A percentile compares a stretch with the other conserved stretches of the same genome.
These are phyloP conservation scores for Rauvolfia tetraphylla DNA, from an alignment of 257 asterid species.

Conservation along the genomic window DNA sequence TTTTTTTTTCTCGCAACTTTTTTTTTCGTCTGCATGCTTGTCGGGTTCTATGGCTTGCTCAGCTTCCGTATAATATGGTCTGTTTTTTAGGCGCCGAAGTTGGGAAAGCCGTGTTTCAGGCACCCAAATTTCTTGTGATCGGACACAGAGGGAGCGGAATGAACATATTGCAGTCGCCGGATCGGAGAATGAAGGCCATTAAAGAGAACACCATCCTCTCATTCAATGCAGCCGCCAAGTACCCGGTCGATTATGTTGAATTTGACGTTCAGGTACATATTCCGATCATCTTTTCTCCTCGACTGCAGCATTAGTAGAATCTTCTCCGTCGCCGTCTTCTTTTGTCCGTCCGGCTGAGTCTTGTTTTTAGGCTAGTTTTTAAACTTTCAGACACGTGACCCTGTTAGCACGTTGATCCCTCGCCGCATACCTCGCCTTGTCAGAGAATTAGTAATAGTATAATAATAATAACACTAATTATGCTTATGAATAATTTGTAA, in stretches of 20 bases:
- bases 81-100: slow-evolving; percentile 35
- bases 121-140: slow-evolving; percentile 66
- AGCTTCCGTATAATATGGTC: background rate
- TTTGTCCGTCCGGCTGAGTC: background rate
- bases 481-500: no score
- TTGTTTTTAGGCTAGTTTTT: background rate
- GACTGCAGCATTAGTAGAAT: background rate
- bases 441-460: no score
- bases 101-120: slow-evolving; percentile 45
- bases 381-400: background rate
- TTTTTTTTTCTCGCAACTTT: background rate
- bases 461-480: no score
- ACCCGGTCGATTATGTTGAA: slow-evolving; percentile 76
- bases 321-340: background rate
- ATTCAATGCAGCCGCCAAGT: slow-evolving; percentile 68
- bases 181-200: slow-evolving; percentile 68
- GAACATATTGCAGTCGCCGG: slow-evolving; percentile 80
- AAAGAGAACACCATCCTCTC: slow-evolving; percentile 86
- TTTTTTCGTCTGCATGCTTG: background rate
- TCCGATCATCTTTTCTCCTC: background rate
- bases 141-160: slow-evolving; percentile 97
- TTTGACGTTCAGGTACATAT: slow-evolving; percentile 88
- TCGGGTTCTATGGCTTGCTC: background rate
- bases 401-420: background rate
- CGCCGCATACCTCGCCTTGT: slow-evolving; percentile 7